Base-by-base conservation (phyloP, 2,329 filamentous ascomycete genomes). In the Aspergillus brunneoviolaceus region DNA sequence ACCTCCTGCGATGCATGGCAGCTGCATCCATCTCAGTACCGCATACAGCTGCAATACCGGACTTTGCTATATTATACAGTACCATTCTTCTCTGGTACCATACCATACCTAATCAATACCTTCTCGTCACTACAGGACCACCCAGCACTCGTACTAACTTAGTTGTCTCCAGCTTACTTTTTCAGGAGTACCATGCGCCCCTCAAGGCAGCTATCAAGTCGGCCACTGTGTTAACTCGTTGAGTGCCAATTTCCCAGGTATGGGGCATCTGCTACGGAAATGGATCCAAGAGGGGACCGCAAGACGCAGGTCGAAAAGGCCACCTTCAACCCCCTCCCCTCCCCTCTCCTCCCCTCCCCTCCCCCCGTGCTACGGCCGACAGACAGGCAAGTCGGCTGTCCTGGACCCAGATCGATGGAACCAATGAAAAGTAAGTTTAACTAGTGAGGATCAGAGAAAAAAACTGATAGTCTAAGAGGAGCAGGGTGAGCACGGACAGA, bases 401-500 rank as follows among this genome's bases (percentile, higher is more conserved):
- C 45, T 21, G 21, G 47, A 52, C 35, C 57, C 57, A 59, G 57
- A 58, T 58, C 50, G 57, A 58, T 58, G 57, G 57, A 58, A 58
- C 57, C 57, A 53, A 58, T 53, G 50, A 31, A 58, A 42, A 33
- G 6, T 53, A 52, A 27, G 39, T 52, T 39, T 42, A 53, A 19
- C 45, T 33, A 56, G 33, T 33, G 55, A 55, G 50, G 50, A 47
- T 31, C 31, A 47, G 31, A 49, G 45, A 31, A 52, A 54, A 54
- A 45, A n/a, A n/a, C 5, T 16, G 33, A 12, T 16, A 45, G 39
- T 45, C 23, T 21, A 54, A 49, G 33, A 58, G 49, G 33, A 42
- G 33, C 35, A 31, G 35, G 29, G 23, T 45, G 49, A 60, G 60
- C 60, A 62, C 60, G 52, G 60, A 62, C 60, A 29, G 51, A 57